Evolutionary conservation across 305 asterid genomes (phyloP).

Genomic region (Plantago lanceolata): DNA sequence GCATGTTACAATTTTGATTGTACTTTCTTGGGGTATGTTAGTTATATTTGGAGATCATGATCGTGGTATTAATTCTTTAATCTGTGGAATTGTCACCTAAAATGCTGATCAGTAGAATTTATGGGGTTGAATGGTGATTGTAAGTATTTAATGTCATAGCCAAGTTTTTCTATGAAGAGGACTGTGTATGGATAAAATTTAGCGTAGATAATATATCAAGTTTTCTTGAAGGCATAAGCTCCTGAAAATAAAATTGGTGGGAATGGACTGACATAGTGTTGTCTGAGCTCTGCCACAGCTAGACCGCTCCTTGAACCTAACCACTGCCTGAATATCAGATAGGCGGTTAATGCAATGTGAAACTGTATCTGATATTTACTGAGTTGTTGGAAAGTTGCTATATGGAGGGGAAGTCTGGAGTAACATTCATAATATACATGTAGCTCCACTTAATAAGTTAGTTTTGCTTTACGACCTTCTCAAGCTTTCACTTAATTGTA

Average conservation of each 20-base stretch:
- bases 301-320: background rate
- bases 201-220: background rate
- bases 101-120: slow-evolving; percentile 4
- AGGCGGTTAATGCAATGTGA: background rate
- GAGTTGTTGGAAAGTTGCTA: too few species aligned
- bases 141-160: background rate
- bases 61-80: slow-evolving; percentile 1
- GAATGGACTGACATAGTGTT: background rate
- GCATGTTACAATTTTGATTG: too few species aligned
- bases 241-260: background rate
- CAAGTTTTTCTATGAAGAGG: background rate
- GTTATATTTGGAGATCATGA: slow-evolving; percentile 14
- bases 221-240: slow-evolving; percentile 11
- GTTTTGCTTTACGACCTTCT: background rate
- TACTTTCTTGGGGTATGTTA: background rate
- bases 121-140: background rate
- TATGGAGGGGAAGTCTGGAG: background rate
- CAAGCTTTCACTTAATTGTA: background rate
- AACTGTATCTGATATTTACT: background rate
- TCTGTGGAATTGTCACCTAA: slow-evolving; percentile 5
- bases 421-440: background rate
- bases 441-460: background rate
- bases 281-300: slow-evolving; percentile 1
- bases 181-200: background rate
- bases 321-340: background rate